A percentile compares a stretch with the other conserved stretches of the same genome.
Evolutionary conservation across 257 asterid genomes (phyloP).

Genomic region (Phtheirospermum japonicum): DNA sequence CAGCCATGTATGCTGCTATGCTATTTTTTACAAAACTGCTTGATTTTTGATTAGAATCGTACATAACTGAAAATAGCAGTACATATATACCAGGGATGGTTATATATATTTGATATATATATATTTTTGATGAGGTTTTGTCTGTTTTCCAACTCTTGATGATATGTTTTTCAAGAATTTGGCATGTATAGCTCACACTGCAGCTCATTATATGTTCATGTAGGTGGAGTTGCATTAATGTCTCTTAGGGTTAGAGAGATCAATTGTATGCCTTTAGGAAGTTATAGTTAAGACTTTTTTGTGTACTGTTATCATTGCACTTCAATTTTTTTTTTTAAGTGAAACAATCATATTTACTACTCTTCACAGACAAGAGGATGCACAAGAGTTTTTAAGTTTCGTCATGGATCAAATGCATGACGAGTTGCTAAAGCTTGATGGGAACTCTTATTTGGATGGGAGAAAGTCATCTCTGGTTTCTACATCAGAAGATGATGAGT

Average conservation of each 20-base stretch:
- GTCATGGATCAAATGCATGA: slow-evolving; percentile 90
- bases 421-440: slow-evolving; percentile 81
- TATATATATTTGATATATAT: no score
- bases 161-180: slow-evolving; percentile 15
- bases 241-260: slow-evolving; percentile 4
- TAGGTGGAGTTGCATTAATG: slow-evolving; percentile 19
- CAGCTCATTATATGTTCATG: neutral
- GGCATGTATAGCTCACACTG: neutral
- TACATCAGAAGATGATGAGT: slow-evolving; percentile 79
- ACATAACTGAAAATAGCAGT: no score
- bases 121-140: neutral
- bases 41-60: no score
- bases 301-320: slow-evolving; percentile 5
- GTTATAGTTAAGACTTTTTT: slow-evolving; percentile 11
- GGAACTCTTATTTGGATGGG: slow-evolving; percentile 53
- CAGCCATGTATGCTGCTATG: no score
- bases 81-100: no score
- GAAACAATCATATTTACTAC: slow-evolving; percentile 9
- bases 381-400: slow-evolving; percentile 87
- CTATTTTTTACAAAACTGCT: no score
- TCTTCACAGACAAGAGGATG: slow-evolving; percentile 85
- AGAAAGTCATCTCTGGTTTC: slow-evolving; percentile 59
- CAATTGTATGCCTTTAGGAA: slow-evolving; percentile 14
- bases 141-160: slow-evolving; percentile 9
- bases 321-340: slow-evolving; percentile 11